Evolutionary conservation across 169 alveolate genomes (phyloP).

Genomic region (Babesia caballi): DNA sequence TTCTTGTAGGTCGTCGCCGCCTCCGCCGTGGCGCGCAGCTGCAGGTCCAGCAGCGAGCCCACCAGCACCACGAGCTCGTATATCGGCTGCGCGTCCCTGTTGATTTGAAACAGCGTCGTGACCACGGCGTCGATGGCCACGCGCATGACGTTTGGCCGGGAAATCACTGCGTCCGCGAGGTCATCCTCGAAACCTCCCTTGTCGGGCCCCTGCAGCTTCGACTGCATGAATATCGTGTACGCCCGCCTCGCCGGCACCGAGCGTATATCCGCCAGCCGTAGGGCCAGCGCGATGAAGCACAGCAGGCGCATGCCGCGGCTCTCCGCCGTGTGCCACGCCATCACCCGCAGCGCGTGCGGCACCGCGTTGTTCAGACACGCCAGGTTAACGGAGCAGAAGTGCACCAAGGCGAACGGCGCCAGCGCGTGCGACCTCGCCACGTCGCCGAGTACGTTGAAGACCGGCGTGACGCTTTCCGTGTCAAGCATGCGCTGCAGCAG

Average conservation of each 20-base stretch:
- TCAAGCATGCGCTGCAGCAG: slow-evolving; percentile 10
- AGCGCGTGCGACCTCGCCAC: neutral
- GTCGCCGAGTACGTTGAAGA: neutral
- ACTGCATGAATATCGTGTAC: neutral
- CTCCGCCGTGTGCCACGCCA: neutral
- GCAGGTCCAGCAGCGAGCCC: neutral
- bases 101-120: neutral
- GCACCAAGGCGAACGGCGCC: neutral
- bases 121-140: slow-evolving; percentile 5
- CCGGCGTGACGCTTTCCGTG: slow-evolving; percentile 2
- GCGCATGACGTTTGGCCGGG: slow-evolving; percentile 6
- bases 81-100: neutral
- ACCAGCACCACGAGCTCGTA: neutral
- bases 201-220: neutral
- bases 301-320: neutral
- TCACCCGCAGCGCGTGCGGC: slow-evolving; percentile 10
- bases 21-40: neutral
- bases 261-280: neutral
- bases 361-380: neutral
- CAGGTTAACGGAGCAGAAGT: neutral
- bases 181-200: neutral
- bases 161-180: neutral
- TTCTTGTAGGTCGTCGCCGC: neutral
- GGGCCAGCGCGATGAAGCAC: neutral
- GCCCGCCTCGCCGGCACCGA: neutral